phyloP scores from a whole-genome alignment of 345 rosid species.

The Microthlaspi erraticum region DNA sequence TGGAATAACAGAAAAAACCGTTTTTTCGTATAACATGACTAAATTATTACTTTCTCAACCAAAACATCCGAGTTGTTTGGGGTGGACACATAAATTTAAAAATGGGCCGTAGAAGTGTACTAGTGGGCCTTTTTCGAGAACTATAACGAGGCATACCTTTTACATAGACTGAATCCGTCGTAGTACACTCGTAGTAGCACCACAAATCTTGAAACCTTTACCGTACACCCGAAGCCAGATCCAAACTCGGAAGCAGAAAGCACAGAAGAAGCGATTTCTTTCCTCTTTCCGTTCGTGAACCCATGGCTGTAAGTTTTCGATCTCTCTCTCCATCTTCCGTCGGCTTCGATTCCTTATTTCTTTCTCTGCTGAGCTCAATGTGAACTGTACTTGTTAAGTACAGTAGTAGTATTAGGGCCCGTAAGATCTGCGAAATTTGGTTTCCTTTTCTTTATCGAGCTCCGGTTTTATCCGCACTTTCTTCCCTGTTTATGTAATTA shows the following conservation, averaged over 20 bases:
- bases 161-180: no score
- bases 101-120: background rate
- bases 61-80: conserved; percentile 1
- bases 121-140: conserved; percentile 24
- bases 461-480: no score
- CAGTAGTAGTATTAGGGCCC: conserved; percentile 19
- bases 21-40: no score
- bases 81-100: background rate
- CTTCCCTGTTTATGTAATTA: no score
- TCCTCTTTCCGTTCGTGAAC: conserved; percentile 7
- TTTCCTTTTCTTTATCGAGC: background rate
- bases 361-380: background rate
- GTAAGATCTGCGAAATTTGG: background rate
- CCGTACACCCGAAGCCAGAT: conserved; percentile 10
- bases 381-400: background rate
- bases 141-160: background rate
- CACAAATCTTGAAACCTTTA: conserved; percentile 15
- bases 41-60: no score
- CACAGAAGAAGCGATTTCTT: background rate
- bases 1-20: no score
- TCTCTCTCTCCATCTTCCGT: background rate
- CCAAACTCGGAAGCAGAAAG: conserved; percentile 5
- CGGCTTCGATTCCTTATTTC: background rate
- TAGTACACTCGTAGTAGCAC: no score
- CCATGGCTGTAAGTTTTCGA: conserved; percentile 45